Conservation (phyloP, 1,284 basidiomycete genomes). For the Neonothopanus nambi region DNA sequence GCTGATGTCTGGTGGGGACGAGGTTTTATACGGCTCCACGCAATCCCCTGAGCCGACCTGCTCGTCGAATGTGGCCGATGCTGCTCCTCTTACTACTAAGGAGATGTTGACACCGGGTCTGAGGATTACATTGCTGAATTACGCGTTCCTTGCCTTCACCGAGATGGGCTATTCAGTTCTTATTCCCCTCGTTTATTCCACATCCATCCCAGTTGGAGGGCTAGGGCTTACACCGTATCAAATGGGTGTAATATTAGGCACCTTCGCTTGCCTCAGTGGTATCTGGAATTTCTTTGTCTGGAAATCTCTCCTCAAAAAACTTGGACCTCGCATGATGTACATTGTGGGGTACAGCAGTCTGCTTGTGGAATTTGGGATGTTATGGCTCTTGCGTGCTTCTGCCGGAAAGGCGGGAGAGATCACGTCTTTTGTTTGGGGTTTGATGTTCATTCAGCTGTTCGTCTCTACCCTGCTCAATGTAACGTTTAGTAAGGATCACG, state of each 20-base stretch:
- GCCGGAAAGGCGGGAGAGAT: slow-evolving; percentile 5
- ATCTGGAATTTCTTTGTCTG: slow-evolving; percentile 16
- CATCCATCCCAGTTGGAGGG: slow-evolving; percentile 24
- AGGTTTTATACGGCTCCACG: not conserved
- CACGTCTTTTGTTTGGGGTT: slow-evolving; percentile 7
- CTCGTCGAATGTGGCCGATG: not conserved
- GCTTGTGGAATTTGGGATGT: slow-evolving; percentile 4
- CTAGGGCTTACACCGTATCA: slow-evolving; percentile 24
- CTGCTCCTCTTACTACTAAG: no score
- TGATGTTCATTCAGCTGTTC: slow-evolving; percentile 11
- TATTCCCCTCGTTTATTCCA: slow-evolving; percentile 29
- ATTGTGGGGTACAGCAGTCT: slow-evolving; percentile 8
- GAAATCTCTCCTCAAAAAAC: slow-evolving; percentile 8
- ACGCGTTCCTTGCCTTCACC: slow-evolving; percentile 28
- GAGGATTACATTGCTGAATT: slow-evolving; percentile 20
- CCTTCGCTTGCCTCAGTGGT: slow-evolving; percentile 31
- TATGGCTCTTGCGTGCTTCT: slow-evolving; percentile 9
- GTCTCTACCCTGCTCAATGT: slow-evolving; percentile 6
- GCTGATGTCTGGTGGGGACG: not conserved
- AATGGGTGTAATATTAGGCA: slow-evolving; percentile 26
- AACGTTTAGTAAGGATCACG: slow-evolving; percentile 12
- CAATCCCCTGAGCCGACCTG: not conserved
- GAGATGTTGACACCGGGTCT: slow-evolving; percentile 9
- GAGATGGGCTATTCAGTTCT: slow-evolving; percentile 29
- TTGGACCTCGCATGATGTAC: slow-evolving; percentile 17